Conservation (phyloP, 495 filamentous ascomycete species). For the Antarctomyces pellizariae region DNA sequence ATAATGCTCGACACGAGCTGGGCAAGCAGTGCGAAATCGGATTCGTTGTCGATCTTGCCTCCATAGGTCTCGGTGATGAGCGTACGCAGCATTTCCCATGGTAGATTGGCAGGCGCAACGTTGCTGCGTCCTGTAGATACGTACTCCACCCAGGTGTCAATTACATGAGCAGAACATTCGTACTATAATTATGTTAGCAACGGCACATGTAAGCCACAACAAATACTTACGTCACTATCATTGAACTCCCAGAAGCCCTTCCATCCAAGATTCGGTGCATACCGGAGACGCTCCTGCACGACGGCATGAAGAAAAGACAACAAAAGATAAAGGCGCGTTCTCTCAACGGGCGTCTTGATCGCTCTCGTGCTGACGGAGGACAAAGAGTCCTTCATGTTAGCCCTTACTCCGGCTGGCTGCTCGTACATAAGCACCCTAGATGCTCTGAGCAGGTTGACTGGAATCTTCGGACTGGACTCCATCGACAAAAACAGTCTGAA, state of each 20-base stretch:
- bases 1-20: constrained; percentile 52
- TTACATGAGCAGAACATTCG: constrained; percentile 87
- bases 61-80: constrained; percentile 88
- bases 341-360: constrained; percentile 68
- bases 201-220: constrained; percentile 2
- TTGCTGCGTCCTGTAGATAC: constrained; percentile 70
- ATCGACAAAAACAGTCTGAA: constrained; percentile 95
- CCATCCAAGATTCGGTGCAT: constrained; percentile 88
- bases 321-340: constrained; percentile 72
- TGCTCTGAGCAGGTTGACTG: constrained; percentile 82
- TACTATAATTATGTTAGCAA: constrained; percentile 36
- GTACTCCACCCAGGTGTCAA: constrained; percentile 81
- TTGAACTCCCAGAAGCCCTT: constrained; percentile 99
- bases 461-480: constrained; percentile 92
- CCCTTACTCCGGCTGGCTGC: constrained; percentile 84
- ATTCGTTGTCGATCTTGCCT: constrained; percentile 86
- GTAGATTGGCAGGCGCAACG: constrained; percentile 75
- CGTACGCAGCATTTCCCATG: constrained; percentile 90
- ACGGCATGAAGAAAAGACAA: constrained; percentile 92
- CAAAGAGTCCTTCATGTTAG: constrained; percentile 97
- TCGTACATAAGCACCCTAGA: constrained; percentile 94
- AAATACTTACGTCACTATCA: constrained; percentile 75
- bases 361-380: constrained; percentile 57
- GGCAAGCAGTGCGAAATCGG: constrained; percentile 53
- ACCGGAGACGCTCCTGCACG: constrained; percentile 83